Evolutionary conservation across 331 rosid genomes (phyloP).

Genomic region (Malus hybrid): DNA sequence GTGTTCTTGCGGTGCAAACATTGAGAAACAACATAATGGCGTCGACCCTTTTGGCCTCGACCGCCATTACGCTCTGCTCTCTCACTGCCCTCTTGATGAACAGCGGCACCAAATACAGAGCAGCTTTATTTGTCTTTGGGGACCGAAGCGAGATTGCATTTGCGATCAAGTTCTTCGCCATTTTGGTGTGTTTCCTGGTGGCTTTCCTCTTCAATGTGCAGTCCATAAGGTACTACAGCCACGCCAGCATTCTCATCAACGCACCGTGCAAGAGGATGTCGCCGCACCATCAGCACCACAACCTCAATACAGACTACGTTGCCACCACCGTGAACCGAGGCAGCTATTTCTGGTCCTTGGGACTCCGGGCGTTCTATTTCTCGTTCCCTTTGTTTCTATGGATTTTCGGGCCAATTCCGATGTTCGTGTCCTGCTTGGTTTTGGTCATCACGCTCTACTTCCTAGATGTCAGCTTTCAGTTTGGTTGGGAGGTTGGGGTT

Average conservation of each 20-base stretch:
- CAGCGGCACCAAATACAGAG: constrained; percentile 1
- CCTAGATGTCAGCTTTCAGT: constrained; percentile 47
- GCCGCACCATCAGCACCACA: constrained; percentile 17
- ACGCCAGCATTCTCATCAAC: constrained; percentile 79
- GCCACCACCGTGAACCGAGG: constrained; percentile 68
- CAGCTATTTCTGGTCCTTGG: constrained; percentile 82
- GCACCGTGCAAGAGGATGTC: constrained; percentile 52
- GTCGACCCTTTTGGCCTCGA: constrained; percentile 83
- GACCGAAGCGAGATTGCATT: constrained; percentile 32
- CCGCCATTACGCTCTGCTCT: constrained; percentile 79
- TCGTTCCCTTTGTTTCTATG: constrained; percentile 77
- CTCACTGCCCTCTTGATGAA: constrained; percentile 71
- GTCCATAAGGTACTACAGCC: constrained; percentile 80
- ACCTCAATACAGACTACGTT: constrained; percentile 51
- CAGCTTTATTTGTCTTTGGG: constrained; percentile 23
- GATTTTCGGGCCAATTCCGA: constrained; percentile 75
- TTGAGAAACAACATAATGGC: constrained; percentile 89
- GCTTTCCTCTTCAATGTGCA: constrained; percentile 71
- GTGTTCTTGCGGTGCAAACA: constrained; percentile 83
- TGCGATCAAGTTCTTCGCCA: constrained; percentile 61
- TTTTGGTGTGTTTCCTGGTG: constrained; percentile 66
- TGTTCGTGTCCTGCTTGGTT: constrained; percentile 48
- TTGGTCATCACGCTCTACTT: constrained; percentile 57
- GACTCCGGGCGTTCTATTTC: constrained; percentile 78
- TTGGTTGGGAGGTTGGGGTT: constrained; percentile 32